Conservation (phyloP, 2,329 filamentous ascomycete species). For the Fusarium sp. region DNA sequence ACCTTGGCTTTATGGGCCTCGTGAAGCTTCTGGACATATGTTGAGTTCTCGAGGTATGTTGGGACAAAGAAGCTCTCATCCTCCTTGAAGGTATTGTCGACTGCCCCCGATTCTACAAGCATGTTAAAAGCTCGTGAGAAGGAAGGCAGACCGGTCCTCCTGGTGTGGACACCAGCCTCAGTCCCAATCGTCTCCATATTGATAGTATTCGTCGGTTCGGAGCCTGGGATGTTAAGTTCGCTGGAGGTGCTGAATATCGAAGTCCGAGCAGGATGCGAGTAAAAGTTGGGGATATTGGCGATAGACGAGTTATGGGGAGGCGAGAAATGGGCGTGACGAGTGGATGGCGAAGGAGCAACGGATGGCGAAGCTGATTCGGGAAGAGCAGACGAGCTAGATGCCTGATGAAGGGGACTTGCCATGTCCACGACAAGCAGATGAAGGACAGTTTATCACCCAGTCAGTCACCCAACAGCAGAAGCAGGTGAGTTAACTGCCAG, state of each 20-base stretch:
- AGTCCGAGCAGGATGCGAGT: conserved; percentile 47
- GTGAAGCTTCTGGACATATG: conserved; percentile 81
- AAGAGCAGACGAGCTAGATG: conserved; percentile 37
- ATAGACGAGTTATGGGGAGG: conserved; percentile 26
- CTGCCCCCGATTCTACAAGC: conserved; percentile 53
- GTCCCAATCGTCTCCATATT: conserved; percentile 51
- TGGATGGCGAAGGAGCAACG: conserved; percentile 32
- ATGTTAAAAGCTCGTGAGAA: conserved; percentile 66
- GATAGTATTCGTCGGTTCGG: conserved; percentile 21
- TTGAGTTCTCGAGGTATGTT: conserved; percentile 82
- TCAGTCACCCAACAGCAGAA: conserved; percentile 11
- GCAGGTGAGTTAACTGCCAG: conserved; percentile 11
- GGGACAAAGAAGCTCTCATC: conserved; percentile 77
- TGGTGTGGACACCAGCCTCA: conserved; percentile 41
- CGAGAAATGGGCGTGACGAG: conserved; percentile 32
- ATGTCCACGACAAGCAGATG: conserved; percentile 34
- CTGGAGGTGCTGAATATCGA: conserved; percentile 63
- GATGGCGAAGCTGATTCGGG: conserved; percentile 37
- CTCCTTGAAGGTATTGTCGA: conserved; percentile 41
- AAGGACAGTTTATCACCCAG: conserved; percentile 4
- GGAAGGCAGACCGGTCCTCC: conserved; percentile 53
- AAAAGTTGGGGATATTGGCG: conserved; percentile 38
- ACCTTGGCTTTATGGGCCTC: conserved; percentile 74
- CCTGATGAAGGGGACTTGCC: conserved; percentile 41
- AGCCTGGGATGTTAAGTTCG: conserved; percentile 43